phyloP scores from a whole-genome alignment of 306 rosid species.

The Hylodesmum podocarpum region DNA sequence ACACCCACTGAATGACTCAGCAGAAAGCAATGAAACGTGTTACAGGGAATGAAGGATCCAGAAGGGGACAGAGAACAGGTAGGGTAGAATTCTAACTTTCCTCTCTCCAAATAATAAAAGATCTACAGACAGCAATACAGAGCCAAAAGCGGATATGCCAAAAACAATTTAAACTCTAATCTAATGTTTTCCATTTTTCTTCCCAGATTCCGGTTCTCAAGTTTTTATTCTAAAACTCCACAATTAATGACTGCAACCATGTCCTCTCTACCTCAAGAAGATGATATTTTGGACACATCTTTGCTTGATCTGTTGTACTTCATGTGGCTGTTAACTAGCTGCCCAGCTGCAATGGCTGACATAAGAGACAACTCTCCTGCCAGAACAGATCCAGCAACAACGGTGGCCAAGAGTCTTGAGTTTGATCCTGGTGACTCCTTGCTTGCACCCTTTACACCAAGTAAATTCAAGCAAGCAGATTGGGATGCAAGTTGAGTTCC shows the following conservation, averaged over 20 bases:
- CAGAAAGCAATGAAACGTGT: conserved; percentile 23
- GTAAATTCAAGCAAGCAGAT: conserved; percentile 75
- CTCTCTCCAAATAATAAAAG: conserved; percentile 20
- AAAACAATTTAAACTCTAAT: conserved; percentile 13
- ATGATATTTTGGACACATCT: conserved; percentile 39
- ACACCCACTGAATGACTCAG: conserved; percentile 27
- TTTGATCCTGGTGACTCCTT: conserved; percentile 67
- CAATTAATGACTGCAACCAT: conserved; percentile 15
- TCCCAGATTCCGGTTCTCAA: neutral
- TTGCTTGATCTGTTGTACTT: conserved; percentile 72
- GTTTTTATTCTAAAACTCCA: conserved; percentile 32
- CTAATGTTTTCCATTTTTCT: conserved; percentile 11
- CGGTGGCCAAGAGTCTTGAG: conserved; percentile 64
- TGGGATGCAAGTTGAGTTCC: conserved; percentile 86
- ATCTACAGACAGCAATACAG: conserved; percentile 30
- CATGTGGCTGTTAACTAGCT: conserved; percentile 79
- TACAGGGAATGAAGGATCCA: conserved; percentile 8
- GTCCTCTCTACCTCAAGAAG: conserved; percentile 27
- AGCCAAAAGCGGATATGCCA: conserved; percentile 25
- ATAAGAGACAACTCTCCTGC: conserved; percentile 75
- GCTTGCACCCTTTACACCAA: conserved; percentile 79
- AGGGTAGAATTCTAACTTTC: conserved; percentile 7
- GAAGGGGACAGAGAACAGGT: neutral
- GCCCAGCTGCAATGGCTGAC: conserved; percentile 82
- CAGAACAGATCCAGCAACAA: conserved; percentile 68